Percentiles rank a stretch among this genome's conserved stretches.
These are phyloP conservation scores for Saitozyma sp. DNA, from an alignment of 768 basidiomycete genomes.

Conservation along the genomic window DNA sequence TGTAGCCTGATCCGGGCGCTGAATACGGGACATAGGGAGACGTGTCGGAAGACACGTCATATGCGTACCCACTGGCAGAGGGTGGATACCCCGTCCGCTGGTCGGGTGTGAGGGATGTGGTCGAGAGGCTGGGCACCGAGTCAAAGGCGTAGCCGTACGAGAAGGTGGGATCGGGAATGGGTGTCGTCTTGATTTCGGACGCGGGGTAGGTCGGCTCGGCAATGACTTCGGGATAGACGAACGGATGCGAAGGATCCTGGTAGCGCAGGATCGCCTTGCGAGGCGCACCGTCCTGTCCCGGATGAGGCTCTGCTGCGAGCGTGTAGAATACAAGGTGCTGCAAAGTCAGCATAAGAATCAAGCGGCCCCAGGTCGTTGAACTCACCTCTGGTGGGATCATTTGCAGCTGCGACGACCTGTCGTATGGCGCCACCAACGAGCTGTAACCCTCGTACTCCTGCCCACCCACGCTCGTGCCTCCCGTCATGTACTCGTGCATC, in stretches of 20 bases:
- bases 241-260: slow-evolving; percentile 18
- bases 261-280: slow-evolving; percentile 43
- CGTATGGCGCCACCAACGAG: slow-evolving; percentile 3
- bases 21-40: background rate
- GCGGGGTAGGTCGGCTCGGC: background rate
- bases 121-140: background rate
- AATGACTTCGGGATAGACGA: no score
- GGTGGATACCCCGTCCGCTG: background rate
- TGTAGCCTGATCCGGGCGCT: background rate
- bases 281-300: slow-evolving; percentile 43
- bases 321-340: slow-evolving; percentile 45
- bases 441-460: background rate
- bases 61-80: background rate
- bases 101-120: background rate
- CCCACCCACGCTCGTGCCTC: background rate
- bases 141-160: background rate
- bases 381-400: slow-evolving; percentile 42
- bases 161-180: background rate
- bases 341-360: background rate
- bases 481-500: background rate
- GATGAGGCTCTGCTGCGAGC: slow-evolving; percentile 39
- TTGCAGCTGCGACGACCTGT: background rate
- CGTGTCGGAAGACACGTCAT: background rate
- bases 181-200: background rate
- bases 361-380: background rate